Evolutionary conservation across 208 protist genomes (phyloP).

Genomic region (Crithidia brevicula): DNA sequence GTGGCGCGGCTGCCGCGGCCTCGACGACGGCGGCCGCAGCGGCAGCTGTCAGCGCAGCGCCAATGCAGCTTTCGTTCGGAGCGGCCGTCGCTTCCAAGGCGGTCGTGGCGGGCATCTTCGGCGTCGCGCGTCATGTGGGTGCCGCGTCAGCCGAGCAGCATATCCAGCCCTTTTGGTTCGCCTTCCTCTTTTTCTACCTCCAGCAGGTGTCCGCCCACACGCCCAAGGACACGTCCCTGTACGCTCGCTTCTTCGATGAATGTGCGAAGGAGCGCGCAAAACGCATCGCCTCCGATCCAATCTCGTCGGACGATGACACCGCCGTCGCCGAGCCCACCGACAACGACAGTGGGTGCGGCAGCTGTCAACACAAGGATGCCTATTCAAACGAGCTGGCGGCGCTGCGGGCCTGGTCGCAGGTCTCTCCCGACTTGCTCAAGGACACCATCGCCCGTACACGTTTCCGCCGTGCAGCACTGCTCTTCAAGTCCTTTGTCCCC

Average conservation of each 20-base stretch:
- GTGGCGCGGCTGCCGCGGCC: not conserved
- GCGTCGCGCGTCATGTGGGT: conserved; percentile 5
- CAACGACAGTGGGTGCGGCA: not conserved
- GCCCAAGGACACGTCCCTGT: conserved; percentile 41
- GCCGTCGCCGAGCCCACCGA: not conserved
- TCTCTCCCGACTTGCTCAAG: conserved; percentile 52
- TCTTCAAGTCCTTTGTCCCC: conserved; percentile 71
- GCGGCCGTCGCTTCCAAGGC: conserved; percentile 23
- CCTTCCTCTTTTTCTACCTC: conserved; percentile 67
- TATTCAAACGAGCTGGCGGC: conserved; percentile 19
- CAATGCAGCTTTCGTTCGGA: conserved; percentile 8
- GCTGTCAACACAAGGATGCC: not conserved
- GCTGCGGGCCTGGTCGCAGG: conserved; percentile 32
- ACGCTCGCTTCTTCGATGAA: conserved; percentile 45
- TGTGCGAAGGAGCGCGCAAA: conserved; percentile 27
- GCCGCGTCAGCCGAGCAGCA: not conserved
- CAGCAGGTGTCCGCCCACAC: conserved; percentile 73
- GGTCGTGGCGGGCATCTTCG: conserved; percentile 27
- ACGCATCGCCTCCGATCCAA: not conserved
- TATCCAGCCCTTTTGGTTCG: conserved; percentile 57
- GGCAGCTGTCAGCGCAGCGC: not conserved
- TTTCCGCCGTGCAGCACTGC: conserved; percentile 65
- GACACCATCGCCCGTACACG: conserved; percentile 60
- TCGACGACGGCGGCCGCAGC: not conserved
- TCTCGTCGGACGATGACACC: not conserved